Evolutionary conservation across 257 asterid species (phyloP).

Genomic region (Solanum lignicaule): DNA sequence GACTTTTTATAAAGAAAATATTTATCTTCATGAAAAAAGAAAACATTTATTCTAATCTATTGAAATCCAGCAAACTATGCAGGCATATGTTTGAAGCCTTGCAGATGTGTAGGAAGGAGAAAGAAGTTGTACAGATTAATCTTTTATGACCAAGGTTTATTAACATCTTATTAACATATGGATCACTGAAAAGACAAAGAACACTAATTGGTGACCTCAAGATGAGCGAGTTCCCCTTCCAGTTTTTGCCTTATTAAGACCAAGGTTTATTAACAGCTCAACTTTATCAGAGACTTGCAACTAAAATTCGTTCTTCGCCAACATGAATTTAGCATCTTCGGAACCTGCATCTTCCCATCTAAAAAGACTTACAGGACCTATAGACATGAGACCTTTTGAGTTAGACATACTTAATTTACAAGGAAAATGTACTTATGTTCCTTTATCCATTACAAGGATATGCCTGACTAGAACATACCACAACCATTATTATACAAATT

Average conservation of each 20-base stretch:
- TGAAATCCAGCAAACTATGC: not conserved
- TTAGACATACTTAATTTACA: not conserved
- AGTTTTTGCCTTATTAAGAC: not conserved
- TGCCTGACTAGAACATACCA: not conserved
- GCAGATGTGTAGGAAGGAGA: not conserved
- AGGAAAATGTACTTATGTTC: not conserved
- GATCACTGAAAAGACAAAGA: not conserved
- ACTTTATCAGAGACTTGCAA: not conserved
- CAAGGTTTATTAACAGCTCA: not conserved
- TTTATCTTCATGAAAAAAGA: not conserved
- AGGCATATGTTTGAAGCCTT: not conserved
- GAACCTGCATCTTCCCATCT: not conserved
- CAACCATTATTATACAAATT: not conserved
- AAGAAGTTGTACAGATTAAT: not conserved
- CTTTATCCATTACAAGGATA: not conserved
- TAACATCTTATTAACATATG: not conserved
- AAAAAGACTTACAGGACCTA: not conserved
- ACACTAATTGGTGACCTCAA: not conserved
- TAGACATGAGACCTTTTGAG: not conserved
- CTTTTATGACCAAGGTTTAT: not conserved
- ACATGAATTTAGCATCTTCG: not conserved
- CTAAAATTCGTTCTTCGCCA: not conserved
- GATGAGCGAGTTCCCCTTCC: not conserved
- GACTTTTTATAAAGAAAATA: not conserved
- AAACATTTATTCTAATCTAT: not conserved